Conservation (phyloP, 1,139 yeast genomes). For the Fermentozyma sake region DNA sequence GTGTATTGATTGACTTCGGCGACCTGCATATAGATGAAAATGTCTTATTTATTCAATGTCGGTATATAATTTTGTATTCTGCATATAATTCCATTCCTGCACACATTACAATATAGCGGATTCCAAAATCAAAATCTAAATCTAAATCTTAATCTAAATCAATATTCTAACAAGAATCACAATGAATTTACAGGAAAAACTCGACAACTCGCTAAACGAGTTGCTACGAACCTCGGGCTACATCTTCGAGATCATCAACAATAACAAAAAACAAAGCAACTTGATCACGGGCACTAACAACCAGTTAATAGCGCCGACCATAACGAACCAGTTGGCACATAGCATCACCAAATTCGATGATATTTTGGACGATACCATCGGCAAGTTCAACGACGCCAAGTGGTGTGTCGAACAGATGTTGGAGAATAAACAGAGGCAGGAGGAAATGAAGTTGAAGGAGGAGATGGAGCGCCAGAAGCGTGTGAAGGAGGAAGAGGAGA, state of each 20-base stretch:
- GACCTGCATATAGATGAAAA: too few relatives aligned
- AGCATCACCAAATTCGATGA: slow-evolving; percentile 40
- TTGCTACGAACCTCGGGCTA: slow-evolving; percentile 42
- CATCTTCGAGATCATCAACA: slow-evolving; percentile 41
- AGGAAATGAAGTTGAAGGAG: slow-evolving; percentile 35
- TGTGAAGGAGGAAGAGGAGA: slow-evolving; percentile 19
- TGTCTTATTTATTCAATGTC: too few relatives aligned
- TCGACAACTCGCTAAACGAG: slow-evolving; percentile 38
- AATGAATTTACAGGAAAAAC: slow-evolving; percentile 41
- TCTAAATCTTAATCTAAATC: too few relatives aligned
- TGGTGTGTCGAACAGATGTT: slow-evolving; percentile 46
- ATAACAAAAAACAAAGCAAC: slow-evolving; percentile 40
- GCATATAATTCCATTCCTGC: too few relatives aligned
- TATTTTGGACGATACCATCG: slow-evolving; percentile 39
- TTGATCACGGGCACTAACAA: slow-evolving; percentile 42
- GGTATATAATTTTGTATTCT: too few relatives aligned
- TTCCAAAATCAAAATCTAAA: too few relatives aligned
- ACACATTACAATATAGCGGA: too few relatives aligned
- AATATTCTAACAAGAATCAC: too few relatives aligned
- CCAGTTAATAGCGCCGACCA: slow-evolving; percentile 38
- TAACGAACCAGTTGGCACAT: slow-evolving; percentile 35
- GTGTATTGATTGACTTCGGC: too few relatives aligned
- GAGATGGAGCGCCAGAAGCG: slow-evolving; percentile 31
- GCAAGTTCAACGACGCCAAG: slow-evolving; percentile 41
- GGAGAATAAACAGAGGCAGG: slow-evolving; percentile 41